A percentile compares a stretch with the other conserved stretches of the same genome.
These are phyloP conservation scores for Castanospermum australe DNA, from an alignment of 306 rosid genomes.

Conservation along the genomic window DNA sequence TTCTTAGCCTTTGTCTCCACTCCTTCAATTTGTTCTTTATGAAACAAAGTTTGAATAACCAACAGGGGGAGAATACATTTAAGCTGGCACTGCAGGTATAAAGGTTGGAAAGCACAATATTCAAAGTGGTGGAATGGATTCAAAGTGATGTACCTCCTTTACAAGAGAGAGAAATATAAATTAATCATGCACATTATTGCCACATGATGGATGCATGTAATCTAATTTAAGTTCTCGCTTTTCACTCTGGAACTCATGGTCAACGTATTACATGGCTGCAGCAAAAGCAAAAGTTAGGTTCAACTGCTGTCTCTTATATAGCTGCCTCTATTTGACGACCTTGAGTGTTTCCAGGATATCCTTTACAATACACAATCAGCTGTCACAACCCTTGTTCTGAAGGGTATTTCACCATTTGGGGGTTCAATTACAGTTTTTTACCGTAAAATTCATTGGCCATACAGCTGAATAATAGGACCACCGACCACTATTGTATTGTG, in stretches of 20 bases:
- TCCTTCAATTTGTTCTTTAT: neutral
- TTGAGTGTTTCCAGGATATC: neutral
- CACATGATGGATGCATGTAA: slow-evolving; percentile 22
- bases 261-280: slow-evolving; percentile 19
- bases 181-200: slow-evolving; percentile 1
- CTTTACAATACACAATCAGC: neutral
- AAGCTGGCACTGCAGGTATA: neutral
- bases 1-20: neutral
- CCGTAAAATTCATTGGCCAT: neutral
- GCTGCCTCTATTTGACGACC: slow-evolving; percentile 22
- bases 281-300: neutral
- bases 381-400: neutral
- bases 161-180: neutral
- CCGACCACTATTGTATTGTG: neutral
- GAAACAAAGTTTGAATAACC: slow-evolving; percentile 8
- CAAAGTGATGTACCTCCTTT: slow-evolving; percentile 19
- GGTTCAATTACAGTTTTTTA: neutral
- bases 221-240: neutral
- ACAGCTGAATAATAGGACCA: neutral
- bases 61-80: neutral
- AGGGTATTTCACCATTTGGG: neutral
- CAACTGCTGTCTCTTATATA: neutral
- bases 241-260: slow-evolving; percentile 2
- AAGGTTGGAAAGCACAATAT: neutral
- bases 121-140: slow-evolving; percentile 31